Evolutionary conservation across 192 early-diverging fungal species (phyloP), one percentile per base, ranked within the genome.

Genomic region (Pilobolus umbonatus): DNA sequence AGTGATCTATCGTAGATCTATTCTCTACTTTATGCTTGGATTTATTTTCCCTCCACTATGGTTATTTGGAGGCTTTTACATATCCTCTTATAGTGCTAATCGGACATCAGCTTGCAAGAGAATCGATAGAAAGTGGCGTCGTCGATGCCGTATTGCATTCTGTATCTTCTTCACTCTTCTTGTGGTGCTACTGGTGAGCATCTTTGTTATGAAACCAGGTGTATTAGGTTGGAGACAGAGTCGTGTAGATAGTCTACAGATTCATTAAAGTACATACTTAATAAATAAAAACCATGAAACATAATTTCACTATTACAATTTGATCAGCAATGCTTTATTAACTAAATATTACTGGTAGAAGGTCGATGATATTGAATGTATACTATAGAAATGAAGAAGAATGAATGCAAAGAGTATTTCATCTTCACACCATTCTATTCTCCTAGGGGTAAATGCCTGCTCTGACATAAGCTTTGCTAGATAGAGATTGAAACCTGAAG

Each of bases 31-130:
- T 43, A 5, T 58, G 11, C 39, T 57, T 51, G 64, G 64, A 10
- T 65, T 65, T 34, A 12, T 65, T 14, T 65, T 57, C 38, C 64
- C 64, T n/a, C 64, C 55, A 17, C 28, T 51, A 21, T 65, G 64
- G 64, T 47, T 58, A 22, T 19, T 65, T 30, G 64, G 64, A 4
- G 56, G 56, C 10, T 31, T 65, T 24, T 49, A 59, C 26, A 52
- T 25, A 4, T 35, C 50, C 2, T 21, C 49, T 24, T 17, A 28
- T 35, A 31, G 32, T 26, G 14, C 43, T 29, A n/a, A 21, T 2
- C 56, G 53, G 21, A 49, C 56, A n/a, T 35, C 64, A 12, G 22
- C 35, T 11, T 47, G 48, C 24, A 45, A 47, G 24, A 45, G 56
- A 39, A 44, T 39, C 19, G 64, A 65, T 58, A 47, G 32, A 11